Conservation (phyloP, 2,329 filamentous ascomycete species). For the Chaetoscypha palmicola region DNA sequence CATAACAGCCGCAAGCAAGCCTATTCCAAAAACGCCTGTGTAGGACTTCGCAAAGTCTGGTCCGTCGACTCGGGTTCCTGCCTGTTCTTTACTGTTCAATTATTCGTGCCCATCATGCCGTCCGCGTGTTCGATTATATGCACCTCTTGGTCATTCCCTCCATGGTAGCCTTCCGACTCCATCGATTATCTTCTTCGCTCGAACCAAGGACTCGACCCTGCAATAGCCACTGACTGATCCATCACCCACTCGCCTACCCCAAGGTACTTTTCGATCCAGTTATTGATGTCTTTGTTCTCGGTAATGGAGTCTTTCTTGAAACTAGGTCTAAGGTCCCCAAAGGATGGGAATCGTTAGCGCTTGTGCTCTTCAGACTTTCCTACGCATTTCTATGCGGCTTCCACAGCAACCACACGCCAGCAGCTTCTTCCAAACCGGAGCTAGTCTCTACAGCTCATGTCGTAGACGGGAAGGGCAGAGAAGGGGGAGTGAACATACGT, state of each 20-base stretch:
- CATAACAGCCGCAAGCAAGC: no score
- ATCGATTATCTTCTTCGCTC: conserved; percentile 66
- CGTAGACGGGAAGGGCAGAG: neutral
- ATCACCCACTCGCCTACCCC: conserved; percentile 96
- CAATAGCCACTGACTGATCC: conserved; percentile 91
- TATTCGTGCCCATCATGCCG: no score
- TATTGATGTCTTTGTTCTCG: conserved; percentile 75
- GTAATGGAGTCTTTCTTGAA: conserved; percentile 80
- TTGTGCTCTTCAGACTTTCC: conserved; percentile 11
- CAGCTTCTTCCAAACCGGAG: no score
- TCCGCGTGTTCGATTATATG: neutral
- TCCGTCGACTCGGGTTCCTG: no score
- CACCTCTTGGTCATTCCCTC: neutral
- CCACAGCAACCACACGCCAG: neutral
- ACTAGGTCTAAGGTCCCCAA: conserved; percentile 56
- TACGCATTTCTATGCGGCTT: neutral
- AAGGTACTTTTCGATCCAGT: conserved; percentile 90
- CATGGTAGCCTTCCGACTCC: neutral
- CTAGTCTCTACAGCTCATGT: no score
- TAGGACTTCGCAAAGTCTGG: neutral
- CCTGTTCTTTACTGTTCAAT: no score
- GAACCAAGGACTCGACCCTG: conserved; percentile 83
- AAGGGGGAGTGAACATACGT: conserved; percentile 62
- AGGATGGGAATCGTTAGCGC: conserved; percentile 40
- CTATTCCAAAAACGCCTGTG: neutral